Base-by-base conservation (phyloP, 176 grass and related monocot species). In the Zea luxurians region DNA sequence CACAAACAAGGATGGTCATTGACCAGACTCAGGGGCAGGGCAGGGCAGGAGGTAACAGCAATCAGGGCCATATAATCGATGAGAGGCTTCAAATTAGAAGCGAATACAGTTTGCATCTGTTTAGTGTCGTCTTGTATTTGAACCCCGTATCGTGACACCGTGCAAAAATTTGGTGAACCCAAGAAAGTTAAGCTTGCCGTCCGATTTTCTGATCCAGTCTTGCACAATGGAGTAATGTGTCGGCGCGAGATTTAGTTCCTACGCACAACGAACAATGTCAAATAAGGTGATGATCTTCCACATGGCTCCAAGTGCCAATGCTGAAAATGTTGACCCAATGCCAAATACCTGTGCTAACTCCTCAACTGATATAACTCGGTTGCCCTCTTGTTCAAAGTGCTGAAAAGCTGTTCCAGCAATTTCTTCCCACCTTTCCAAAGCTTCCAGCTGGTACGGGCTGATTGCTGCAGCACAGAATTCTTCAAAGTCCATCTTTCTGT, bases 121-220 rank as follows among this genome's bases (percentile, higher is more conserved):
- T 91, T 97, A 94, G 66, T 90, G 88, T 13, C 89, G 91, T 95
- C 96, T 99, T 50, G 86, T 82, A 86, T 93, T 99, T 75, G 90
- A 90, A 76, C 73, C 82, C 58, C 92, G 90, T 72, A 99, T 85
- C 3, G 96, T 99, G 37, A 99, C 90, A 64, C 96, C 96, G 67
- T 99, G 96, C 71, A 99, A 95, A 88, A 95, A 99, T 99, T 90
- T 99, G 74, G 96, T 95, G 69, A 90, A 99, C 5, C 96, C 96
- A 34, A 99, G 91, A 87, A 95, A 89, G 64, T 90, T 99, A 59
- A 99, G 88, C 74, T 95, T 99, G 73, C 96, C 92, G 37, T 99
- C 96, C 1, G 92, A 87, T 68, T 90, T 94, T 86, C 96, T 90
- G 82, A 99, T 95, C 96, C 96, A 99, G 71, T 99, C 92, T 87